Percentiles rank a stretch among this genome's conserved stretches.
These are phyloP conservation scores for Chlorella ohadii DNA, from an alignment of 139 green algal genomes.

Conservation along the genomic window DNA sequence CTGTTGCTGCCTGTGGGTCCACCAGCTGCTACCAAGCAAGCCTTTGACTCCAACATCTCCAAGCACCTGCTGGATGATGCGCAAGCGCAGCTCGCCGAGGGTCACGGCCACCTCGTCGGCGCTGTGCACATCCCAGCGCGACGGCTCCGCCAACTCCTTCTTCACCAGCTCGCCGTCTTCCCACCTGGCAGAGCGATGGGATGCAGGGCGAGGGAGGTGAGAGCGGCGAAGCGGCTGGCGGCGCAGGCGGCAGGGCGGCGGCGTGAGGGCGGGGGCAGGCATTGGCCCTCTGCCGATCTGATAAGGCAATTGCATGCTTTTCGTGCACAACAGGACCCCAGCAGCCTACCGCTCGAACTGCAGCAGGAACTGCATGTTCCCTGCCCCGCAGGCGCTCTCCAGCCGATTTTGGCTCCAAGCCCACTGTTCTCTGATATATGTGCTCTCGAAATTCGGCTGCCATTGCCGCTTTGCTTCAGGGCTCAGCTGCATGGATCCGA, in stretches of 20 bases:
- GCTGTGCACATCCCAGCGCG: constrained; percentile 57
- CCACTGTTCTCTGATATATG: no score
- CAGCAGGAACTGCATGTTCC: constrained; percentile 9
- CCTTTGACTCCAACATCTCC: no score
- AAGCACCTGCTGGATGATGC: constrained; percentile 12
- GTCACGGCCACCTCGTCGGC: constrained; percentile 49
- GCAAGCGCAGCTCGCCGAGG: constrained; percentile 24
- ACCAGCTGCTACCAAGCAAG: no score
- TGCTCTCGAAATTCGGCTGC: no score
- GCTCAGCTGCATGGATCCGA: no score
- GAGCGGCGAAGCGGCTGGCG: not conserved
- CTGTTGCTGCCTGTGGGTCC: no score
- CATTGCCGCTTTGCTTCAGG: no score
- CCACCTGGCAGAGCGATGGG: constrained; percentile 28
- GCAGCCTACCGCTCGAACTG: constrained; percentile 2
- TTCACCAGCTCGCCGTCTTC: constrained; percentile 51
- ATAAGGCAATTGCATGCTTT: no score
- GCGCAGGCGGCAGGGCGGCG: not conserved
- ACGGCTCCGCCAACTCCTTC: constrained; percentile 11
- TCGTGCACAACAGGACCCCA: not conserved
- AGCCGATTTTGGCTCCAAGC: no score
- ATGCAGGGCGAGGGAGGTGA: not conserved
- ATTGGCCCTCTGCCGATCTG: no score
- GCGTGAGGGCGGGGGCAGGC: no score
- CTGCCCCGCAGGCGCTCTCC: not conserved